phyloP scores from a whole-genome alignment of 148 eudicot species.

The Diospyros lotus region DNA sequence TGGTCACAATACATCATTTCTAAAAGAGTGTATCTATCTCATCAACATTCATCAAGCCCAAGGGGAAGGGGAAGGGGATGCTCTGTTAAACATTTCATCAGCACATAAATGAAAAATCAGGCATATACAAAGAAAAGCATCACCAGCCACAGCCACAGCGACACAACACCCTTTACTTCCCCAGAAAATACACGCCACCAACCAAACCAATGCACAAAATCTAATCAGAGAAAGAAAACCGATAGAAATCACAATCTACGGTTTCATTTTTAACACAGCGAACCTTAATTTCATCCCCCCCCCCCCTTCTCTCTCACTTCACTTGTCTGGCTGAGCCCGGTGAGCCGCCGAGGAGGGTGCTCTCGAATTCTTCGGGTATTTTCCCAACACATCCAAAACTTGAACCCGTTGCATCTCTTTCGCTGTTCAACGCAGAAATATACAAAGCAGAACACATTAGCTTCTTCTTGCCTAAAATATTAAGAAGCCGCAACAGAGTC shows the following conservation, averaged over 20 bases:
- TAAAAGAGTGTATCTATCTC: too few relatives aligned
- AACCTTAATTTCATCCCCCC: constrained; percentile 7
- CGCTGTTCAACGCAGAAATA: constrained; percentile 31
- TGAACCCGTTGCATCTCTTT: constrained; percentile 65
- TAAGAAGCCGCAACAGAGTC: neutral
- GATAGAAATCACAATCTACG: neutral
- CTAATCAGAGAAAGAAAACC: neutral
- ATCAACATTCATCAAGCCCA: too few relatives aligned
- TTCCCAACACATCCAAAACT: constrained; percentile 60
- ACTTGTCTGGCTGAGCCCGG: constrained; percentile 9
- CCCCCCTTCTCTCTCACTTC: constrained; percentile 13
- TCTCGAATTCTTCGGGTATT: constrained; percentile 31
- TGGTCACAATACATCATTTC: too few relatives aligned
- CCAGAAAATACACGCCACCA: too few relatives aligned
- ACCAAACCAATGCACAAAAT: neutral
- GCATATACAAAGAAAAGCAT: too few relatives aligned
- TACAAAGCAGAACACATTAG: neutral
- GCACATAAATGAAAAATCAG: too few relatives aligned
- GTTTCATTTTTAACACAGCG: neutral
- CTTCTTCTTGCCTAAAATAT: neutral
- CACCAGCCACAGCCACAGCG: too few relatives aligned
- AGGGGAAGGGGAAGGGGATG: too few relatives aligned
- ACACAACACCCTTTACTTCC: too few relatives aligned
- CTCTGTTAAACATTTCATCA: too few relatives aligned
- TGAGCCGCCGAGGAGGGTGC: constrained; percentile 20